Evolutionary conservation across 2,329 filamentous ascomycete species (phyloP), one percentile per base, ranked within the genome.

Genomic region (Pyrenochaeta sp.): DNA sequence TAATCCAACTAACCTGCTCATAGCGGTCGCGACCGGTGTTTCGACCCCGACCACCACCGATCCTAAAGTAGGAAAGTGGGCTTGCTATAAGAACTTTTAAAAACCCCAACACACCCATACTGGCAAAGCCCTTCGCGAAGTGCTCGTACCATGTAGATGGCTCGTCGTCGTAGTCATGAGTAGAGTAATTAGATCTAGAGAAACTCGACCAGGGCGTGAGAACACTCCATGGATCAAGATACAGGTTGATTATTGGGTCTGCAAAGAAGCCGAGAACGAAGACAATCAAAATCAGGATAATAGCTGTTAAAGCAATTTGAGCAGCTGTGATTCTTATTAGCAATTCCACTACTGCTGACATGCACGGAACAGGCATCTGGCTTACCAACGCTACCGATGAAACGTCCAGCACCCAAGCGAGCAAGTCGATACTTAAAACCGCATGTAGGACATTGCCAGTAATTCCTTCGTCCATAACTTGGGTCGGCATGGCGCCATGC

Each of bases 231-330:
- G 92, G 92, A 69, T 97, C 92, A 49, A 94, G 78, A 80, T 94
- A 97, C 23, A 97, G 79, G 65, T 92, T 91, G 74, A 98, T 89
- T 55, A 98, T 91, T 1, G 93, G 93, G 75, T 98, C 93, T 54
- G 93, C 94, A 61, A 98, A 78, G 68, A 97, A 98, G 36, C 95
- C 95, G 50, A 98, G 85, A 0, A 91, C 33, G 69, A 97, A 98
- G 21, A 97, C 83, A 45, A 88, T 83, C 37, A 87, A 57, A 31
- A 92, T 51, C 60, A 97, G 84, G 58, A 97, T 89, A 17, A 82
- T 44, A 2, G 91, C 63, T 0, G 94, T 97, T 64, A 98, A 79
- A 1, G 78, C 71, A 27, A 91, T 78, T 69, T 96, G 90, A 4
- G 89, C 81, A 49, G 84, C 74, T 61, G 44, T 2, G 30, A 23